phyloP scores from a whole-genome alignment of 805 yeast species.

The Candida railenensis region DNA sequence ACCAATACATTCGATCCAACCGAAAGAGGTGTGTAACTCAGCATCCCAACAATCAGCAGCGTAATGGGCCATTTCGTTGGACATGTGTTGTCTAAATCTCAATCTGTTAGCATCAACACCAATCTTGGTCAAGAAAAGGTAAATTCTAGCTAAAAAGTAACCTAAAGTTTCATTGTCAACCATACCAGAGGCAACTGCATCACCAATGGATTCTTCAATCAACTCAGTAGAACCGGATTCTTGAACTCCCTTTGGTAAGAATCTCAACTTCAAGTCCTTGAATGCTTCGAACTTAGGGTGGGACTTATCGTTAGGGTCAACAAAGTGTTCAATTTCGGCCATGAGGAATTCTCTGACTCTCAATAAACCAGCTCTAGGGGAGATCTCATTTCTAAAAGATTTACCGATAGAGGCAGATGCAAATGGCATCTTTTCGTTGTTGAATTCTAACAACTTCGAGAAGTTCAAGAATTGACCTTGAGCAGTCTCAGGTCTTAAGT shows the following conservation, averaged over 20 bases:
- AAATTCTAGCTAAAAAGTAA: slow-evolving; percentile 93
- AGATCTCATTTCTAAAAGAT: slow-evolving; percentile 97
- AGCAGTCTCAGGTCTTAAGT: slow-evolving; percentile 97
- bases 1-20: slow-evolving; percentile 99
- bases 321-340: slow-evolving; percentile 99
- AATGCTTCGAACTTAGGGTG: slow-evolving; percentile 82
- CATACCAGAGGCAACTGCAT: slow-evolving; percentile 84
- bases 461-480: slow-evolving; percentile 99
- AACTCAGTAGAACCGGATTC: slow-evolving; percentile 77
- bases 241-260: slow-evolving; percentile 87
- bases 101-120: slow-evolving; percentile 84
- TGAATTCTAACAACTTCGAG: slow-evolving; percentile 87
- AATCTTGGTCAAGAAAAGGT: slow-evolving; percentile 75
- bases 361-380: slow-evolving; percentile 95
- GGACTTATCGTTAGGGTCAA: slow-evolving; percentile 85
- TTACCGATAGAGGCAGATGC: slow-evolving; percentile 99
- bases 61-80: slow-evolving; percentile 99
- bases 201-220: slow-evolving; percentile 70
- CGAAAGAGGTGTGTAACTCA: slow-evolving; percentile 91
- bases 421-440: slow-evolving; percentile 96
- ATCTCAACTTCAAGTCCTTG: slow-evolving; percentile 66
- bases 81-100: slow-evolving; percentile 98
- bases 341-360: slow-evolving; percentile 98
- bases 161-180: slow-evolving; percentile 97
- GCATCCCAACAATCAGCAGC: slow-evolving; percentile 99